These are phyloP conservation scores for Phtheirospermum japonicum DNA, from an alignment of 257 asterid genomes.

Conservation along the genomic window DNA sequence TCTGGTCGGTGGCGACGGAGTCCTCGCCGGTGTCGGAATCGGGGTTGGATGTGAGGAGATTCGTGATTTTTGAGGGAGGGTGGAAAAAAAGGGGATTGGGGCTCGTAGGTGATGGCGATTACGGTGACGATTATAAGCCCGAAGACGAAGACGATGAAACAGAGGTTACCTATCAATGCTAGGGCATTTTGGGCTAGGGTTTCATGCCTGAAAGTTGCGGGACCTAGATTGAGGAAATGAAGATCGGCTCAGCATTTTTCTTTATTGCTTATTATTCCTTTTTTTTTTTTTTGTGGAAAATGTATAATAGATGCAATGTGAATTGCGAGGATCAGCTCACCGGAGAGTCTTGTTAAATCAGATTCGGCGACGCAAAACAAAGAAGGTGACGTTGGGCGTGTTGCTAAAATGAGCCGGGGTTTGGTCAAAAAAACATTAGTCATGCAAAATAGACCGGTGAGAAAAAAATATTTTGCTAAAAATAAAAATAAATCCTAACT, in stretches of 20 bases:
- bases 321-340: no score
- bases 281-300: no score
- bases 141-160: conserved; percentile 54
- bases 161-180: conserved; percentile 51
- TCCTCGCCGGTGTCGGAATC: conserved; percentile 57
- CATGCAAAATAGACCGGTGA: no score
- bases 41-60: conserved; percentile 55
- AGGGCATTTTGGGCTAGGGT: conserved; percentile 1
- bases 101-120: conserved; percentile 55
- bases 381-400: no score
- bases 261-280: background rate
- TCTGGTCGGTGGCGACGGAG: conserved; percentile 43
- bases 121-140: conserved; percentile 66
- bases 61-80: no score
- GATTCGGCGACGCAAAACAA: no score
- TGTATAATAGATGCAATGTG: no score
- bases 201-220: conserved; percentile 42
- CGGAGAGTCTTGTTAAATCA: no score
- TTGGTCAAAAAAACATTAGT: no score
- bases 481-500: no score
- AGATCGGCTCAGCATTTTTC: conserved; percentile 41
- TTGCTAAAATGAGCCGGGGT: no score
- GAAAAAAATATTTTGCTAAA: no score
- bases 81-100: conserved; percentile 62
- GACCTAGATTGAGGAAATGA: conserved; percentile 35